Evolutionary conservation across 352 stramenopile species (phyloP).

Genomic region (Phytophthora pini): DNA sequence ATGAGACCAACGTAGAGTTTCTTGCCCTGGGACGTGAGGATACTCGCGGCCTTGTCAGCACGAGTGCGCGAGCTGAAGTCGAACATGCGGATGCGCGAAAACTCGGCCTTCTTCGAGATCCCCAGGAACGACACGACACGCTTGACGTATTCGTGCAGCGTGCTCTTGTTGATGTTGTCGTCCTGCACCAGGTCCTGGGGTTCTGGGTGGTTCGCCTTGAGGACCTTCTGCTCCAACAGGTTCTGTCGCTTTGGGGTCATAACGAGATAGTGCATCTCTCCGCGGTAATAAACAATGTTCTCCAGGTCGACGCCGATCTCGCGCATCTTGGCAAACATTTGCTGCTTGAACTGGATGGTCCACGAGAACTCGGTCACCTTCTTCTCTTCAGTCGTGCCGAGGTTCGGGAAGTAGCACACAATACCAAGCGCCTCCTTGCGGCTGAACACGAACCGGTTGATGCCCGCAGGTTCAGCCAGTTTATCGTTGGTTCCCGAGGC

Average conservation of each 20-base stretch:
- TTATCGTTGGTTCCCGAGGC: constrained; percentile 76
- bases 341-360: constrained; percentile 88
- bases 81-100: constrained; percentile 77
- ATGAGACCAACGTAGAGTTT: constrained; percentile 85
- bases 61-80: constrained; percentile 86
- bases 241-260: constrained; percentile 85
- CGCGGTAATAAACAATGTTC: constrained; percentile 89
- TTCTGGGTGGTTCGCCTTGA: constrained; percentile 73
- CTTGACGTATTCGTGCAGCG: constrained; percentile 71
- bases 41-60: constrained; percentile 74
- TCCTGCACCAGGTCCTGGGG: constrained; percentile 67
- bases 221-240: constrained; percentile 73
- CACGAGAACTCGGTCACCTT: constrained; percentile 84
- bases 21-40: constrained; percentile 68
- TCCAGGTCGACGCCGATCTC: constrained; percentile 78
- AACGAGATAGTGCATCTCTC: constrained; percentile 88
- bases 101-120: constrained; percentile 72
- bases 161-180: constrained; percentile 68
- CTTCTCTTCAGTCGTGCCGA: constrained; percentile 76
- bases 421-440: constrained; percentile 83
- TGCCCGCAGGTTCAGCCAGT: constrained; percentile 61
- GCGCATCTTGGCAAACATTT: constrained; percentile 82
- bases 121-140: constrained; percentile 75
- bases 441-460: constrained; percentile 84
- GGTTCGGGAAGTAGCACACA: constrained; percentile 85